A percentile compares a stretch with the other conserved stretches of the same genome.
Evolutionary conservation across 2,329 filamentous ascomycete genomes (phyloP).

Genomic region (Phyllosticta paracitricarpa): DNA sequence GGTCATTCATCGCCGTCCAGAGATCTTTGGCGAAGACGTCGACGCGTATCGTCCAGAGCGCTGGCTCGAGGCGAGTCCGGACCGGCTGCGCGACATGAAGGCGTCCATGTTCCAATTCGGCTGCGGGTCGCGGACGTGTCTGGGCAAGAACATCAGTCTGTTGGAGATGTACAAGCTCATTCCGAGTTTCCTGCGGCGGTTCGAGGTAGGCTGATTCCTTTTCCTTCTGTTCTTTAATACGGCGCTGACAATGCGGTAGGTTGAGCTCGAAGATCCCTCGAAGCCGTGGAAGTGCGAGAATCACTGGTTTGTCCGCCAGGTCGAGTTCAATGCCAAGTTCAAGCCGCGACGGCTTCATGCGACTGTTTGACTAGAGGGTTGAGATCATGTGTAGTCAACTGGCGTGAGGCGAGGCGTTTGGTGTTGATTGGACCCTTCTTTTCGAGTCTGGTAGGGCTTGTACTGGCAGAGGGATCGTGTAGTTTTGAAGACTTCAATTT

Average conservation of each 20-base stretch:
- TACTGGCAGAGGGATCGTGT: no score
- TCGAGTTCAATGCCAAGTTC: constrained; percentile 36
- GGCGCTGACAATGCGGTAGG: constrained; percentile 15
- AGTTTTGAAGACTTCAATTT: no score
- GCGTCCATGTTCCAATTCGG: constrained; percentile 65
- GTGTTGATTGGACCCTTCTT: background rate
- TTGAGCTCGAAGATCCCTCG: constrained; percentile 30
- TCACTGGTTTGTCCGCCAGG: constrained; percentile 44
- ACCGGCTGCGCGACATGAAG: constrained; percentile 55
- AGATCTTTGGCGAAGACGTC: constrained; percentile 59
- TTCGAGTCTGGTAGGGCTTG: no score
- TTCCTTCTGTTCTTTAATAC: background rate
- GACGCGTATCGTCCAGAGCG: constrained; percentile 59
- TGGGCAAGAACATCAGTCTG: constrained; percentile 45
- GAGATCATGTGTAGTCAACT: background rate
- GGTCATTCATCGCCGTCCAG: constrained; percentile 59
- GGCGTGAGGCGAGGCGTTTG: background rate
- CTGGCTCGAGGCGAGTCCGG: constrained; percentile 48
- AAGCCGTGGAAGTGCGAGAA: constrained; percentile 40
- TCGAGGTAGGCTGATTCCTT: constrained; percentile 38
- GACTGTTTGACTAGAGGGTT: background rate
- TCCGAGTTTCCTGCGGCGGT: constrained; percentile 51
- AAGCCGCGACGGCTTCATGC: constrained; percentile 16
- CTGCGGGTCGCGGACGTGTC: constrained; percentile 58
- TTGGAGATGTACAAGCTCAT: constrained; percentile 43